Evolutionary conservation across 192 early-diverging fungal genomes (phyloP).

Genomic region (Rhizophagus clarus): DNA sequence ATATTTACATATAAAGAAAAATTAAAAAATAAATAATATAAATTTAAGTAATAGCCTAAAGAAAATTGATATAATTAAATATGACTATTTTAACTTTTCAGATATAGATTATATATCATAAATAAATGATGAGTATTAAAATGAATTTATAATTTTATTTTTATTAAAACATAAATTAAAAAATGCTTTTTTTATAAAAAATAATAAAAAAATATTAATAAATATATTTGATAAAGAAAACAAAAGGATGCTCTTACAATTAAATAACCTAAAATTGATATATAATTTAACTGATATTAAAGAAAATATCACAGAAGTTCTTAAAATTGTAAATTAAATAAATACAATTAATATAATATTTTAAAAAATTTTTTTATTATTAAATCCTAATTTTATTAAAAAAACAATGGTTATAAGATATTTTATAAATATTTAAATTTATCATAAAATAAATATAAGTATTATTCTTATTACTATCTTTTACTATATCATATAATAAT

Average conservation of each 20-base stretch:
- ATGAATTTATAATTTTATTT: conserved; percentile 8
- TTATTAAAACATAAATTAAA: conserved; percentile 10
- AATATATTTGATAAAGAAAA: conserved; percentile 9
- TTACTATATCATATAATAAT: conserved; percentile 5
- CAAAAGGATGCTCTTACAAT: conserved; percentile 6
- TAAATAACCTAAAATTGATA: conserved; percentile 4
- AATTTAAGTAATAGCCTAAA: not conserved
- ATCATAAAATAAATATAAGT: conserved; percentile 30
- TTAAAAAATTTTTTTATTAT: conserved; percentile 11
- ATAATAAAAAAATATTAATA: conserved; percentile 2
- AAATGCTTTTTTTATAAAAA: not conserved
- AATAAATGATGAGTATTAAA: conserved; percentile 14
- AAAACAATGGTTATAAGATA: not conserved
- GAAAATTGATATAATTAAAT: conserved; percentile 7
- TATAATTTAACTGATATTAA: not conserved
- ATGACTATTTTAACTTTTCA: conserved; percentile 13
- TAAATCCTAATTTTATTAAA: not conserved
- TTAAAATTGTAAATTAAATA: conserved; percentile 16
- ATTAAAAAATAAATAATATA: not conserved
- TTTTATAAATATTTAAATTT: too few species aligned
- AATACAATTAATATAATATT: conserved; percentile 13
- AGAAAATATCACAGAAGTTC: conserved; percentile 12
- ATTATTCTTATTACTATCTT: not conserved
- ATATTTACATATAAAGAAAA: conserved; percentile 2
- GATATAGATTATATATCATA: not conserved